Evolutionary conservation across 1,284 basidiomycete genomes (phyloP), one percentile per base, ranked within the genome.

Genomic region (Puccinia coronata): DNA sequence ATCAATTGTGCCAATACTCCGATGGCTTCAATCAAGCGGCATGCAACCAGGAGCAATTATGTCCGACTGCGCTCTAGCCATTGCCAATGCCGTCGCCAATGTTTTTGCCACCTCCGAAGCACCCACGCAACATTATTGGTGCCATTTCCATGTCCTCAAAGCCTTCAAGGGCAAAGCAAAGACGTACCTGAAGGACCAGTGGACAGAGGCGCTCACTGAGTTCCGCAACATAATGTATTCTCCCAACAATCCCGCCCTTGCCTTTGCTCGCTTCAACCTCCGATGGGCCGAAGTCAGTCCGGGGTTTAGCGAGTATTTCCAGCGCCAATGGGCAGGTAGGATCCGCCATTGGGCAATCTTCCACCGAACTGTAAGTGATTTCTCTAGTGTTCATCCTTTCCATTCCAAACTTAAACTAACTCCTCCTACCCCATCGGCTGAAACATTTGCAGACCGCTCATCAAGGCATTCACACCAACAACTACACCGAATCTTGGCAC

Each of bases 401-500:
- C 20, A 8, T 20, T 65, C 34, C 34, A 6, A 39, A 9, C 2
- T 18, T 39, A n/a, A n/a, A n/a, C n/a, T n/a, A n/a, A n/a, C n/a
- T n/a, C n/a, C n/a, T n/a, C n/a, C n/a, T n/a, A n/a, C n/a, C n/a
- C n/a, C n/a, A n/a, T n/a, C n/a, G n/a, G n/a, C n/a, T n/a, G n/a
- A n/a, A n/a, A n/a, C n/a, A n/a, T n/a, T n/a, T n/a, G n/a, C 12
- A 65, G 61, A 28, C 61, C 25, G n/a, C 2, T 9, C 34, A 65
- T n/a, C 61, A 65, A 39, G 61, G 61, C 25, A 65, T 65, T 39
- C 34, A 28, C 34, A 65, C 61, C 4, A 65, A 65, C 25, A 65
- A 65, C 20, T 65, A 65, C 20, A 65, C 61, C 11, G 25, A 65
- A 34, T n/a, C 61, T 16, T 65, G 61, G 61, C 61, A 28, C 16